phyloP scores from a whole-genome alignment of 768 basidiomycete genomes.

The Epithele typhae region DNA sequence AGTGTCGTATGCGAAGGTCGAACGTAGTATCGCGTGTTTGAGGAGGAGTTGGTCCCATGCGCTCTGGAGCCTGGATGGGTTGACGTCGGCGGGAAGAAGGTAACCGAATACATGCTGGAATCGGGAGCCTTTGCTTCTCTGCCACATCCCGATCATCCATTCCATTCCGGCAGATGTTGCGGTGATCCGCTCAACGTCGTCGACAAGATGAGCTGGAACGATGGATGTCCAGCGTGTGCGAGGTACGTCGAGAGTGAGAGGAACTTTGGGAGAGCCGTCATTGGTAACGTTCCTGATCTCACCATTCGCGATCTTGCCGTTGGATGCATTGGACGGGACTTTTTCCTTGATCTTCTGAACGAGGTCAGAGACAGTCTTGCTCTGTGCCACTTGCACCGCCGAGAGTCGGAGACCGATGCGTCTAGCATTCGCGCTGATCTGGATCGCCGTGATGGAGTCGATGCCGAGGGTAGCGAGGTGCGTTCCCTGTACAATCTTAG shows the following conservation, averaged over 20 bases:
- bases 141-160: slow-evolving; percentile 41
- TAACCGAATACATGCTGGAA: slow-evolving; percentile 44
- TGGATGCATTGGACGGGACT: neutral
- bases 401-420: slow-evolving; percentile 30
- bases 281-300: neutral
- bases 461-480: slow-evolving; percentile 39
- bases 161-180: slow-evolving; percentile 30
- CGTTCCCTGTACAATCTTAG: slow-evolving; percentile 29
- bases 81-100: slow-evolving; percentile 27
- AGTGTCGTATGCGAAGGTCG: slow-evolving; percentile 33
- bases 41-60: slow-evolving; percentile 36
- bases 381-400: slow-evolving; percentile 38
- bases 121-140: slow-evolving; percentile 34
- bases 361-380: slow-evolving; percentile 32
- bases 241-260: slow-evolving; percentile 1
- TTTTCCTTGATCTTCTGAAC: slow-evolving; percentile 11
- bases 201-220: neutral
- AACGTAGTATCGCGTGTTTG: slow-evolving; percentile 37
- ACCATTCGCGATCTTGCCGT: too few species aligned
- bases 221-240: slow-evolving; percentile 3
- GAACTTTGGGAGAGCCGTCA: too few species aligned
- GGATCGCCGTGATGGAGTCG: slow-evolving; percentile 48
- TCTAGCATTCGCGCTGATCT: slow-evolving; percentile 36
- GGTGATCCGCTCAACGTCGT: slow-evolving; percentile 18
- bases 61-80: slow-evolving; percentile 23